Base-by-base conservation (phyloP, 1,284 basidiomycete species). In the Nidula niveotomentosa region DNA sequence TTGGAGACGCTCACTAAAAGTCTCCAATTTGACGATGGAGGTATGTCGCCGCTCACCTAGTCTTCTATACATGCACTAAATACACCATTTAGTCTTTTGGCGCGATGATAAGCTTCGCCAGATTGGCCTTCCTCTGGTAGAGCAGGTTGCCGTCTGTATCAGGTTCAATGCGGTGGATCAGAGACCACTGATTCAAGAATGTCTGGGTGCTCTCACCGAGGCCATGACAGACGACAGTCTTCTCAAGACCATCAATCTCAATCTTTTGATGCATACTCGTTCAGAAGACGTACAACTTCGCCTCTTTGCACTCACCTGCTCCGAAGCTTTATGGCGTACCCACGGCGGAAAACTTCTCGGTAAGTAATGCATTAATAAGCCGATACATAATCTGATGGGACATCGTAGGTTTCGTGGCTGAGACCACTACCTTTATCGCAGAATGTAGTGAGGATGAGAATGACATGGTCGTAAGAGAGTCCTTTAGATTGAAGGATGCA, bases 241-340 rank as follows among this genome's bases (percentile, higher is more conserved):
- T 23, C 80, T 96, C 58, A 96, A 97, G 68, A 69, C 78, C 8
- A 76, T 96, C 69, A 97, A 98, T 75, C 77, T 90, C 33, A 80
- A 86, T 44, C 72, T 98, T n/a, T 81, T 98, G 53, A 89, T 94
- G 84, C 84, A 91, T 56, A 94, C 93, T 0, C 88, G 95, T 8
- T 88, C 90, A 2, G 93, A 96, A 53, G 85, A 91, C 54, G 71
- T 81, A 2, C 74, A 77, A 30, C 70, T 86, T 17, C 84, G 93
- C 9, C 67, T 93, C 8, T 81, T 84, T 48, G 91, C 94, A 1
- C 73, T 98, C 46, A 69, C 76, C 13, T 88, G 87, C 53, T 76
- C 90, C 17, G 84, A 87, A 15, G 77, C 78, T 15, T 70, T 98
- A 47, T 99, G 96, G 97, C 80, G 80, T 51, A 72, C 77, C 2